Conservation (phyloP, 2,329 filamentous ascomycete genomes). For the Sclerotinia glacialis region DNA sequence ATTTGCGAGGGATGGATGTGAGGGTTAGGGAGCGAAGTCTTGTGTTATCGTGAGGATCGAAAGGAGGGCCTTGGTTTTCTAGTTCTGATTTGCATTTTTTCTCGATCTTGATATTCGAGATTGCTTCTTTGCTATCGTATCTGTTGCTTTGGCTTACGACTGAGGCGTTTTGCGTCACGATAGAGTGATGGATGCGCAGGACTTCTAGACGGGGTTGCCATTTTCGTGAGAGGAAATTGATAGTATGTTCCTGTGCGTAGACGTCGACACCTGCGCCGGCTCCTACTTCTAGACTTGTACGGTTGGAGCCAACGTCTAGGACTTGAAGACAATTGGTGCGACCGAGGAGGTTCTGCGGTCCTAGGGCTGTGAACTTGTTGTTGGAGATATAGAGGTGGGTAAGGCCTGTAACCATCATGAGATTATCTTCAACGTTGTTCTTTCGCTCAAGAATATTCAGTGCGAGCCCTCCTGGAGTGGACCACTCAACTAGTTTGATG, state of each 20-base stretch:
- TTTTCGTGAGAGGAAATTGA: not conserved
- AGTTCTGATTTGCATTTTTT: constrained; percentile 38
- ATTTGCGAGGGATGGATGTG: constrained; percentile 53
- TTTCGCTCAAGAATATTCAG: constrained; percentile 38
- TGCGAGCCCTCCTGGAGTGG: not conserved
- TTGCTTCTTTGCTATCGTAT: constrained; percentile 4
- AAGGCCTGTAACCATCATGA: constrained; percentile 44
- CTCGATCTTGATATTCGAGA: constrained; percentile 40
- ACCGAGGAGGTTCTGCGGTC: constrained; percentile 45
- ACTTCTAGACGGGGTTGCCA: constrained; percentile 46
- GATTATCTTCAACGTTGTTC: constrained; percentile 41
- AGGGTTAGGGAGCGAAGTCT: constrained; percentile 53
- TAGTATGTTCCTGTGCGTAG: constrained; percentile 1
- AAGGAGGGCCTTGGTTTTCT: constrained; percentile 46
- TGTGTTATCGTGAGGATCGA: constrained; percentile 56
- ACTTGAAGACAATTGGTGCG: constrained; percentile 48
- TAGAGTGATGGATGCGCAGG: constrained; percentile 57
- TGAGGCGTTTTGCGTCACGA: constrained; percentile 55
- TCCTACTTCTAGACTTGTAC: not conserved
- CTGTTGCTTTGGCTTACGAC: constrained; percentile 16
- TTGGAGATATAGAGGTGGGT: constrained; percentile 55
- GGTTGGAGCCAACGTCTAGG: constrained; percentile 50
- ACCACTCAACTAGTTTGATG: constrained; percentile 1
- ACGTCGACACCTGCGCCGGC: not conserved
- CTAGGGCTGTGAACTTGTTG: constrained; percentile 48